Base-by-base conservation (phyloP, 1,284 basidiomycete genomes). In the Moesziomyces parantarcticus region DNA sequence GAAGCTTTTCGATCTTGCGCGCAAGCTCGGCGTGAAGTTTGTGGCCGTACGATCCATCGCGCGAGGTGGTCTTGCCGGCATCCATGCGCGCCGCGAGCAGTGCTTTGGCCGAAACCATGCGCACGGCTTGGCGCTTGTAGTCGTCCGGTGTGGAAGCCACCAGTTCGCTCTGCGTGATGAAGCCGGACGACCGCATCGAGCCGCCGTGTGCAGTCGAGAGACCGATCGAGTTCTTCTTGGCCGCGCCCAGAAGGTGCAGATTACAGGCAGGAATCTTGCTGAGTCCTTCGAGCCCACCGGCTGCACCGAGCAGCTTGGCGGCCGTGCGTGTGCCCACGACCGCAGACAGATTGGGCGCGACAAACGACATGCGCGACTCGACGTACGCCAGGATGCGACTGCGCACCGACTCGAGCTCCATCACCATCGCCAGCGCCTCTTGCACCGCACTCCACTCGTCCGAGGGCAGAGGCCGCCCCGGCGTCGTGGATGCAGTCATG, bases 241-340 rank as follows among this genome's bases (percentile, higher is more conserved):
- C 91, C 0, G 96, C 94, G 48, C 97, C 97, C 42, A 99, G 90
- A 11, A 99, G 89, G 68, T 96, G 93, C 67, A 97, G 91, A 84
- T 99, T 99, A 85, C 94, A 96, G 3, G 92, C 88, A 6, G 97
- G 97, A 88, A 97, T 96, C 84, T 97, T 95, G 50, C 92, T 91
- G 41, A 99, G 88, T 0, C 92, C 92, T 51, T 89, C 89, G 20
- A 99, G 87, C 44, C 97, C 97, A 62, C 97, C 97, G 34, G 97
- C 94, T 46, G 97, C 93, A 84, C 97, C 97, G 46, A 99, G 90
- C 49, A 99, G 87, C 87, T 99, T 99, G 49, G 97, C 96, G 44
- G 97, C 97, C 86, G 94, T 96, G 70, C 92, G 93, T 56, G 96
- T 97, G 83, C 97, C 96, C 84, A 99, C 93, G 84, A 99, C 96